These are phyloP conservation scores for Capsicum chinense DNA, from an alignment of 257 asterid genomes.

Conservation along the genomic window DNA sequence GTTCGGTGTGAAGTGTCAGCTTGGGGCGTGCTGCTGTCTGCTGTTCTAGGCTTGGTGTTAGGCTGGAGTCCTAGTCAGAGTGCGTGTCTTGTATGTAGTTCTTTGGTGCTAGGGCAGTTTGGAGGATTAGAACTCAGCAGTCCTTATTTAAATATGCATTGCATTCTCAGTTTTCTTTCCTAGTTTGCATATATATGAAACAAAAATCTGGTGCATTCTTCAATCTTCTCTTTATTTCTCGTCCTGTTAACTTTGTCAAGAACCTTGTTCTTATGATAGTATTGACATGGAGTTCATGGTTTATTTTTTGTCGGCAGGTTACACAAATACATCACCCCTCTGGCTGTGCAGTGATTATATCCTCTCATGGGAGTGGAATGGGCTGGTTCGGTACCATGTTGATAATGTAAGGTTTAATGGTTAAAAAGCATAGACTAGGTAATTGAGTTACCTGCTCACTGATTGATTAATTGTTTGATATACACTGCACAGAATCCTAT, in stretches of 20 bases:
- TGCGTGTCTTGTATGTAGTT: not conserved
- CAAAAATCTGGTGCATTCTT: not conserved
- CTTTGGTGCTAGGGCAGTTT: not conserved
- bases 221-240: not conserved
- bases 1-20: not conserved
- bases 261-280: slow-evolving; percentile 28
- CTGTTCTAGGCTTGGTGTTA: slow-evolving; percentile 10
- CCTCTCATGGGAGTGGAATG: slow-evolving; percentile 64
- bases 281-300: slow-evolving; percentile 18
- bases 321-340: slow-evolving; percentile 87
- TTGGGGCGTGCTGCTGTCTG: slow-evolving; percentile 15
- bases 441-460: not conserved
- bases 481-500: slow-evolving; percentile 58
- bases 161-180: slow-evolving; percentile 21
- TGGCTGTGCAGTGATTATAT: slow-evolving; percentile 80
- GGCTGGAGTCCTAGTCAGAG: not conserved
- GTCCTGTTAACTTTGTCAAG: not conserved
- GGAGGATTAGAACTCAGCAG: slow-evolving; percentile 1
- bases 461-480: slow-evolving; percentile 16
- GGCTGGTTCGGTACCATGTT: slow-evolving; percentile 85
- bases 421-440: slow-evolving; percentile 13
- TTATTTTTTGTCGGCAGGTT: slow-evolving; percentile 48
- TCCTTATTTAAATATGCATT: not conserved
- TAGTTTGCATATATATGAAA: slow-evolving; percentile 31
- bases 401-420: slow-evolving; percentile 52